Evolutionary conservation across 352 stramenopile genomes (phyloP).

Genomic region (Phytophthora melonis): DNA sequence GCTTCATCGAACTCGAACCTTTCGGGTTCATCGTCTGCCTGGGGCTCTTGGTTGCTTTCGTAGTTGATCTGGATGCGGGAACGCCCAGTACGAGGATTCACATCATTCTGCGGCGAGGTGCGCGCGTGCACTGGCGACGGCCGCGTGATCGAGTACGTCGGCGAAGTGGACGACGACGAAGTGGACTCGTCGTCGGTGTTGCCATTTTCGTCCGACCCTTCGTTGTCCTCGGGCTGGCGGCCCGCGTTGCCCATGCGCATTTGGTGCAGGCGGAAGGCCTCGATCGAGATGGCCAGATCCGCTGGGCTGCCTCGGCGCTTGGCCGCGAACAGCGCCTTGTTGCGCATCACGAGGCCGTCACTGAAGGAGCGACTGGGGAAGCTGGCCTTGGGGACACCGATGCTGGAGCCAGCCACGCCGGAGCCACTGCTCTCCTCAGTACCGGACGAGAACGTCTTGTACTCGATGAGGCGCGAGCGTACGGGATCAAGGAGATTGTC

Average conservation of each 20-base stretch:
- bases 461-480: conserved; percentile 78
- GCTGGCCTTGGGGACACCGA: conserved; percentile 64
- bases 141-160: conserved; percentile 28
- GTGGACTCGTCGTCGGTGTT: conserved; percentile 39
- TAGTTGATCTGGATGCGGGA: conserved; percentile 29
- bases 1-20: conserved; percentile 58
- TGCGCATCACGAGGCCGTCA: conserved; percentile 78
- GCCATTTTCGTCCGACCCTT: conserved; percentile 58
- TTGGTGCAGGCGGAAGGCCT: conserved; percentile 78
- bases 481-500: conserved; percentile 81
- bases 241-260: conserved; percentile 65
- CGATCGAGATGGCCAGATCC: conserved; percentile 78
- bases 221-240: conserved; percentile 46
- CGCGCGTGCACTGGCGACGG: conserved; percentile 8
- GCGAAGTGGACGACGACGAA: conserved; percentile 37
- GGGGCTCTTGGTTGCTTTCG: conserved; percentile 30
- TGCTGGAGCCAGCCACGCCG: conserved; percentile 31
- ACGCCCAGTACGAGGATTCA: conserved; percentile 32
- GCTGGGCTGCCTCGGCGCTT: conserved; percentile 76
- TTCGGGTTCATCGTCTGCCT: conserved; percentile 1
- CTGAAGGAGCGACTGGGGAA: conserved; percentile 81
- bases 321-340: conserved; percentile 65
- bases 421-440: conserved; percentile 9
- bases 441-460: conserved; percentile 80
- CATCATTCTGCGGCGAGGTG: conserved; percentile 20